Percentiles rank a stretch among this genome's conserved stretches.
phyloP scores from a whole-genome alignment of 2,329 filamentous ascomycete species.

The Hirsutella minnesotensis region DNA sequence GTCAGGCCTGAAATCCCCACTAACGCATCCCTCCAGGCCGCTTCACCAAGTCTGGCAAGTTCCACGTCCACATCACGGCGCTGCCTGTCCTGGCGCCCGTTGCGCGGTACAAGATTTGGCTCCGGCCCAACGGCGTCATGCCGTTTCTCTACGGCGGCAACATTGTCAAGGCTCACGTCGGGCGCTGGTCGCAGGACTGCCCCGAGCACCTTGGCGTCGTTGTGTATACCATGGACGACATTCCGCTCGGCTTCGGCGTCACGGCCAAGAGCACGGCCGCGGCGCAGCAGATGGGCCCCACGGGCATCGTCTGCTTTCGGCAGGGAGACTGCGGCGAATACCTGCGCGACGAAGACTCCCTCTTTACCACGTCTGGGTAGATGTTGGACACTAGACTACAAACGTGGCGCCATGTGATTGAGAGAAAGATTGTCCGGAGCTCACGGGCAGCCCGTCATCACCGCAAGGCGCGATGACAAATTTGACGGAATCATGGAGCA shows the following conservation, averaged over 20 bases:
- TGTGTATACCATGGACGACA: conserved; percentile 86
- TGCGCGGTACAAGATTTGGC: conserved; percentile 93
- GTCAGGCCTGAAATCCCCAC: background rate
- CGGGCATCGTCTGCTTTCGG: conserved; percentile 76
- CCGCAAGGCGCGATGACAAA: too few relatives aligned
- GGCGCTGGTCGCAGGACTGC: conserved; percentile 80
- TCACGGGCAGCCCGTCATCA: too few relatives aligned
- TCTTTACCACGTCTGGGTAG: background rate
- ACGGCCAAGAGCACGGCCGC: conserved; percentile 82
- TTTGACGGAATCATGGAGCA: too few relatives aligned
- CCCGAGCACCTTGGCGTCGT: conserved; percentile 89
- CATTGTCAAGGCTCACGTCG: conserved; percentile 59
- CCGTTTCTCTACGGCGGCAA: conserved; percentile 93
- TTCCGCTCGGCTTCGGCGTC: conserved; percentile 84
- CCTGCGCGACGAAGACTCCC: conserved; percentile 60
- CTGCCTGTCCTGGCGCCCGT: conserved; percentile 82
- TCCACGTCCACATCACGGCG: conserved; percentile 82
- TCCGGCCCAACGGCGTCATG: conserved; percentile 94
- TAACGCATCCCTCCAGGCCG: conserved; percentile 45
- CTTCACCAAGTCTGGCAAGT: conserved; percentile 94
- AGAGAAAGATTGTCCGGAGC: too few relatives aligned
- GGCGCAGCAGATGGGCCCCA: conserved; percentile 75
- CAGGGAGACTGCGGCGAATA: conserved; percentile 95
- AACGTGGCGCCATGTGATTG: background rate
- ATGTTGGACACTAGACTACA: background rate